Percentiles rank a stretch among this genome's conserved stretches.
These are phyloP conservation scores for Tripterygium wilfordii DNA, from an alignment of 177 flowering plant genomes.

Conservation along the genomic window DNA sequence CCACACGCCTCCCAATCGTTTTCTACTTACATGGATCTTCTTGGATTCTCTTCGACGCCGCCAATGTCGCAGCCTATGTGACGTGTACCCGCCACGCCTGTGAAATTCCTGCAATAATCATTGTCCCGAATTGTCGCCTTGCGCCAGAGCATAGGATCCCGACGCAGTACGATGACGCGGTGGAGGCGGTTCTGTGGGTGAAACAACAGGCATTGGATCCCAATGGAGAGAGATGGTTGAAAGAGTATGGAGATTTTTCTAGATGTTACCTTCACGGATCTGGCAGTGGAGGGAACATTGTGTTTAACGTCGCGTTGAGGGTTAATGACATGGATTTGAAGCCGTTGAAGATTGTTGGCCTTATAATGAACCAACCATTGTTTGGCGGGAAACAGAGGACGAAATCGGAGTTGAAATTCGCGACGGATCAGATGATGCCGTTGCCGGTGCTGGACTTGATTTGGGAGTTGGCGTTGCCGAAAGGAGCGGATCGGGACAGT, in stretches of 20 bases:
- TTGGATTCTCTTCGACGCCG: slow-evolving; percentile 22
- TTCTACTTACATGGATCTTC: slow-evolving; percentile 44
- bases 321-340: slow-evolving; percentile 16
- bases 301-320: slow-evolving; percentile 29
- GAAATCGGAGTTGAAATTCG: slow-evolving; percentile 33
- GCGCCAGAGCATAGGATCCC: slow-evolving; percentile 69
- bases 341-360: slow-evolving; percentile 38
- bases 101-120: slow-evolving; percentile 39
- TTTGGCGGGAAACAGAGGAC: slow-evolving; percentile 51
- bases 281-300: slow-evolving; percentile 56
- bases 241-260: slow-evolving; percentile 42
- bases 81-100: slow-evolving; percentile 16
- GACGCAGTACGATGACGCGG: slow-evolving; percentile 52
- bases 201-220: slow-evolving; percentile 21
- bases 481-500: slow-evolving; percentile 50
- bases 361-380: slow-evolving; percentile 51
- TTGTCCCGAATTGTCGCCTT: slow-evolving; percentile 49
- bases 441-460: slow-evolving; percentile 43
- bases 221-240: slow-evolving; percentile 40
- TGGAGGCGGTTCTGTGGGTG: slow-evolving; percentile 56
- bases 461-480: slow-evolving; percentile 63
- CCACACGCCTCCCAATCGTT: slow-evolving; percentile 42
- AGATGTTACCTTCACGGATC: slow-evolving; percentile 48
- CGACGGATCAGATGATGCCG: slow-evolving; percentile 41
- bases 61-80: slow-evolving; percentile 14